Evolutionary conservation across 164 flowering plant genomes (phyloP), one percentile per base, ranked within the genome.

Genomic region (Vitis riparia): DNA sequence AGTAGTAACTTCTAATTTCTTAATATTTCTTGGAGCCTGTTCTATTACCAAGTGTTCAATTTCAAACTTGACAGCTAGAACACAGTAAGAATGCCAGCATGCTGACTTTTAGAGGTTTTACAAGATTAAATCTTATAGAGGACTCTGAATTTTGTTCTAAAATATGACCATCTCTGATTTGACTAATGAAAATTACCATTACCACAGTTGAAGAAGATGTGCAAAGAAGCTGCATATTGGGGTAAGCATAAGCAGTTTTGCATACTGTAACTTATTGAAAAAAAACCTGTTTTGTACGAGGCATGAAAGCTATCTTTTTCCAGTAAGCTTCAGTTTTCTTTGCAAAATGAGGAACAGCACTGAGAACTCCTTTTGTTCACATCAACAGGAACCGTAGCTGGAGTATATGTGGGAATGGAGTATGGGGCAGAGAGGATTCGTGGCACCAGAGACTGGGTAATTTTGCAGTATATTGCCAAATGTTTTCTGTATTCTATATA

Each of bases 361-460:
- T 71, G n/a, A 23, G 13, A 9, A 53, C 2, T 70, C 11, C 14
- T 59, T 70, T 44, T 44, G 52, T 66, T 17, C 48, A 16, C 68
- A 49, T 51, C 63, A 64, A 50, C 86, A 94, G 98, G 98, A 68
- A 75, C 90, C 58, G 63, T 91, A 52, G 97, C 93, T 79, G 97
- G 97, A 72, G 84, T 89, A 2, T 94, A 94, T 72, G 90, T 87
- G 10, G 97, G 97, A 71, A 83, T 88, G 88, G 96, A 94, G 78
- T 91, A 89, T 74, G 97, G 97, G 15, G 73, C 80, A 30, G 90
- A 84, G 76, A 86, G 86, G 73, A 53, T 90, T 48, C 96, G 98
- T 69, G 97, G 93, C 62, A 87, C 86, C 57, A 84, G 80, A 62
- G 97, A 94, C 72, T 94, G 97, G 97, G 98, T 94, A 93, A 74